Percentiles rank a stretch among this genome's conserved stretches.
Evolutionary conservation across 495 filamentous ascomycete species (phyloP).

Genomic region (Hypoxylon lienhwacheense): DNA sequence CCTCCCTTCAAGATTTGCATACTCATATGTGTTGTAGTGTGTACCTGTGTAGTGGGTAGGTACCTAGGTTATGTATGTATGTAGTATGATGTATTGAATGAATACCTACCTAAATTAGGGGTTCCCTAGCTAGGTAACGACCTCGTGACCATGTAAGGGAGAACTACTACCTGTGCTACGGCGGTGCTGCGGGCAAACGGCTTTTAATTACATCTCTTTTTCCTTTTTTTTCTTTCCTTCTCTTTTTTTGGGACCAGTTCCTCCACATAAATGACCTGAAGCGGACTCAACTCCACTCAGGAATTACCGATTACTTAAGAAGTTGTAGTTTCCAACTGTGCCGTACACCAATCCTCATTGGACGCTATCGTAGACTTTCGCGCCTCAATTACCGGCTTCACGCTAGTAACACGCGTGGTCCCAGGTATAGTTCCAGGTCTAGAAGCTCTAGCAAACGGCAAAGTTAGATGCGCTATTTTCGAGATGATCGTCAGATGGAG

Average conservation of each 20-base stretch:
- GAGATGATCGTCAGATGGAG: conserved; percentile 19
- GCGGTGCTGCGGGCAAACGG: conserved; percentile 5
- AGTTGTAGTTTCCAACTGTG: background rate
- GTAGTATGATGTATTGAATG: no score
- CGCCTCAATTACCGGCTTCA: conserved; percentile 12
- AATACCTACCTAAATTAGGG: no score
- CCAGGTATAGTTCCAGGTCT: conserved; percentile 8
- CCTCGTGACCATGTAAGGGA: conserved; percentile 5
- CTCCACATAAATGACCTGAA: background rate
- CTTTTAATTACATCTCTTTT: background rate
- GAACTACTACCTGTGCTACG: background rate
- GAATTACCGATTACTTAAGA: background rate
- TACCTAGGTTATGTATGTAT: no score
- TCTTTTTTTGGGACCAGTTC: background rate
- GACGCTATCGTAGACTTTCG: conserved; percentile 5
- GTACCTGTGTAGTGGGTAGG: no score
- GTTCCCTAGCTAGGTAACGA: no score
- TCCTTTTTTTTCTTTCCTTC: background rate
- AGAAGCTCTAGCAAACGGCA: conserved; percentile 9
- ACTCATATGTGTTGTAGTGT: no score
- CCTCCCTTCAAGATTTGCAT: conserved; percentile 16
- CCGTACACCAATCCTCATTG: conserved; percentile 4
- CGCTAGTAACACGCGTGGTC: conserved; percentile 7
- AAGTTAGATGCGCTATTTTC: conserved; percentile 19
- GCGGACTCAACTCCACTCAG: background rate